Conservation (phyloP, 2,329 filamentous ascomycete species). For the Amauroascus verrucosus region DNA sequence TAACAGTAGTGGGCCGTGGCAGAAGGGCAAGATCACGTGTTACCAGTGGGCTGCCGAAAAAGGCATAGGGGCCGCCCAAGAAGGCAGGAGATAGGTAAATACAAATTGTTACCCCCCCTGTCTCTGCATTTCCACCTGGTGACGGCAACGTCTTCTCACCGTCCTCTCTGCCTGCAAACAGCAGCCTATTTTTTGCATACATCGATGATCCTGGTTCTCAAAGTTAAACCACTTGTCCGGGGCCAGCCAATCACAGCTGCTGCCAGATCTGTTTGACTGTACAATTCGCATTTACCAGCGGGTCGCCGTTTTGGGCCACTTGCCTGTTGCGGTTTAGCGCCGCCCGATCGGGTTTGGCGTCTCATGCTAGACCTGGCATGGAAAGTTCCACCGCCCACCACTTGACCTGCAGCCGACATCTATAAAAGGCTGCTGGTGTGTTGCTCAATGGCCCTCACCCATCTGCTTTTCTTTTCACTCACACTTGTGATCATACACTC, state of each 20-base stretch:
- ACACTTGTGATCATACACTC: background rate
- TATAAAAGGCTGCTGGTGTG: background rate
- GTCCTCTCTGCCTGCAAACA: background rate
- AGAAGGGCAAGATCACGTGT: slow-evolving; percentile 1
- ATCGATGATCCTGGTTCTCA: background rate
- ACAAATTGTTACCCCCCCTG: background rate
- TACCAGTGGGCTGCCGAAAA: background rate
- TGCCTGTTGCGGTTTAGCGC: background rate
- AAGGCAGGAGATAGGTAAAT: slow-evolving; percentile 1
- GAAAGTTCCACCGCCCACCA: background rate
- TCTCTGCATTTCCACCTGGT: background rate
- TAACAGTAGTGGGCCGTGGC: slow-evolving; percentile 1
- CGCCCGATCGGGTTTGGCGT: background rate
- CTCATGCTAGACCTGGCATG: background rate
- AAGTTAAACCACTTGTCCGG: slow-evolving; percentile 5
- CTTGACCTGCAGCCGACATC: background rate
- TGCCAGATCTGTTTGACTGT: background rate
- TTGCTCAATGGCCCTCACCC: background rate
- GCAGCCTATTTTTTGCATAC: background rate
- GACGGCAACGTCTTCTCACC: background rate
- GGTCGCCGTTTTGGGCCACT: background rate
- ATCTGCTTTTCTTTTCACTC: background rate
- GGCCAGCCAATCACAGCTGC: slow-evolving; percentile 6
- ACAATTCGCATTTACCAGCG: background rate
- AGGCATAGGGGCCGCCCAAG: background rate